Base-by-base conservation (phyloP, 2,329 filamentous ascomycete species). In the Cordyceps fumosorosea region DNA sequence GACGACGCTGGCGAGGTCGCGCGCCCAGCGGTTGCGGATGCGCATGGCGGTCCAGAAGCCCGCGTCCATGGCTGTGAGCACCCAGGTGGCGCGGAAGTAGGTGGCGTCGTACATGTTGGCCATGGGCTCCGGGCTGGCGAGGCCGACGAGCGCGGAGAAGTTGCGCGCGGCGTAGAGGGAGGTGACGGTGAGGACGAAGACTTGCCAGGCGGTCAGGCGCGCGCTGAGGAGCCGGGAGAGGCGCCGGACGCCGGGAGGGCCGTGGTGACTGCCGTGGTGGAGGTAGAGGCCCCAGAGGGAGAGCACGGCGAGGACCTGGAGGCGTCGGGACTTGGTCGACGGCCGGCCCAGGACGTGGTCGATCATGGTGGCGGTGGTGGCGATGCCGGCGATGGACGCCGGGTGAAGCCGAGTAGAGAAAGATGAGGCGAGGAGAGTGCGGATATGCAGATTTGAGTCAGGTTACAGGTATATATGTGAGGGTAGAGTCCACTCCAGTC, bases 21-120 rank as follows among this genome's bases (percentile, higher is more conserved):
- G 83, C 48, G 96, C 68, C 85, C 90, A 93, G 69, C 89, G 92
- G 58, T 73, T 73, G 54, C 84, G 85, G 66, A 99, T 93, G 69
- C 87, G 89, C 95, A 99, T 99, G 40, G 95, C 95, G 0, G 92
- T 96, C 95, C 95, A 99, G 75, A 97, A 99, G 1, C 95, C 95
- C 6, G 95, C 95, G 69, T 99, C 95, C 64, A 99, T 77, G 0
- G 92, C 95, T 0, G 95, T 99, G 59, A 95, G 87, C 18, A 98
- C 85, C 95, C 95, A 99, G 72, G 95, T 99, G 61, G 95, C 95
- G 55, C 95, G 88, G 74, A 96, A 99, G 77, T 96, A 99, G 32
- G 90, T 87, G 57, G 91, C 83, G 60, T 90, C 91, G 77, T 99
- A 99, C 73, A 98, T 88, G 71, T 96, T 96, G 34, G 93, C 89